Evolutionary conservation across 345 rosid species (phyloP).

Genomic region (Hypericum androsaemum): DNA sequence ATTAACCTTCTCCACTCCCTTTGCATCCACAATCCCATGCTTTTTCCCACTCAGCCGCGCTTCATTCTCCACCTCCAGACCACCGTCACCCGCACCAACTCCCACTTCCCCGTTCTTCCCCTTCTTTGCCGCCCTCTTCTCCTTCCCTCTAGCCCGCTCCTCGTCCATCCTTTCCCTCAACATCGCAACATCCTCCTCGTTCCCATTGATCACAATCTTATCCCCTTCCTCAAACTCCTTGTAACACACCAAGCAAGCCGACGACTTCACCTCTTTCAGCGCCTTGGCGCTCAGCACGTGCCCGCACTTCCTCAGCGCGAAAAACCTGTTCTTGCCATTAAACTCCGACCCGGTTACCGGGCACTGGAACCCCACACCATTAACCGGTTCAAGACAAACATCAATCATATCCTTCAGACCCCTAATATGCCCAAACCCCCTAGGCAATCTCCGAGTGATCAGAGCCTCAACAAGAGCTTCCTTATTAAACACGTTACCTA

Average conservation of each 20-base stretch:
- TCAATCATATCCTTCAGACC: conserved; percentile 77
- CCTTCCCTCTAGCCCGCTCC: conserved; percentile 44
- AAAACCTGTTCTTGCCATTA: conserved; percentile 74
- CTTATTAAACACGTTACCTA: conserved; percentile 82
- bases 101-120: conserved; percentile 32
- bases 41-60: conserved; percentile 28
- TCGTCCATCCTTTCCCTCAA: conserved; percentile 71
- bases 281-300: conserved; percentile 92
- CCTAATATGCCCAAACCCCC: conserved; percentile 55
- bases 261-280: conserved; percentile 80
- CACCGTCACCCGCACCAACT: conserved; percentile 11
- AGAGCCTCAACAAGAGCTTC: conserved; percentile 68
- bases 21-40: conserved; percentile 28
- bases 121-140: conserved; percentile 51
- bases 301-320: conserved; percentile 63
- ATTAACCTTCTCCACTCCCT: conserved; percentile 25
- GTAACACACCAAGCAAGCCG: conserved; percentile 80
- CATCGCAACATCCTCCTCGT: conserved; percentile 56
- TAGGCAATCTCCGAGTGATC: conserved; percentile 61
- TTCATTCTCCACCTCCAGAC: no score
- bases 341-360: conserved; percentile 75
- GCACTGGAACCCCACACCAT: conserved; percentile 70
- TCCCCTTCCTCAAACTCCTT: conserved; percentile 52
- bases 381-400: conserved; percentile 43
- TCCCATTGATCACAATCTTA: conserved; percentile 75